These are phyloP conservation scores for Colletotrichum ledebouriae DNA, from an alignment of 2,329 filamentous ascomycete genomes.

Conservation along the genomic window DNA sequence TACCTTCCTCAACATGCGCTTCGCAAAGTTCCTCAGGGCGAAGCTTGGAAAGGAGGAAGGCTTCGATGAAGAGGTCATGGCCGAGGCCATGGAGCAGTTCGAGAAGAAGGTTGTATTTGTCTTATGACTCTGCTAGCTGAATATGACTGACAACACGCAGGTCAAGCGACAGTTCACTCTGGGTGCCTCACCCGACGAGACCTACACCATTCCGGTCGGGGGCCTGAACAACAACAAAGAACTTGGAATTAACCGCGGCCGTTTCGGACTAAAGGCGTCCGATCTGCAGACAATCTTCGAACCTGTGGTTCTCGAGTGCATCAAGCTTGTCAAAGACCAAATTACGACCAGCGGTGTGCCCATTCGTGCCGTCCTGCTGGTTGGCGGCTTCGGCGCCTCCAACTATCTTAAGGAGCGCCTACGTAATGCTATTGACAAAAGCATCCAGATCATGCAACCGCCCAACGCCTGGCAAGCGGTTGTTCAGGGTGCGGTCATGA, in stretches of 20 bases:
- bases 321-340: slow-evolving; percentile 59
- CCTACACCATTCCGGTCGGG: slow-evolving; percentile 52
- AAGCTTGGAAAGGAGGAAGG: slow-evolving; percentile 59
- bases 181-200: slow-evolving; percentile 52
- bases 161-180: slow-evolving; percentile 50
- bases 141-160: slow-evolving; percentile 46
- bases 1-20: slow-evolving; percentile 63
- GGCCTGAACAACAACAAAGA: slow-evolving; percentile 54
- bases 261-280: slow-evolving; percentile 53
- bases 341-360: slow-evolving; percentile 57
- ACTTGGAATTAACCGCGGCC: slow-evolving; percentile 54
- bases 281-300: slow-evolving; percentile 60
- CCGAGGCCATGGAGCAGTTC: slow-evolving; percentile 58
- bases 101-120: slow-evolving; percentile 52
- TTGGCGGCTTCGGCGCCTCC: slow-evolving; percentile 63
- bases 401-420: slow-evolving; percentile 59
- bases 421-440: slow-evolving; percentile 50
- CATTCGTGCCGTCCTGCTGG: slow-evolving; percentile 61
- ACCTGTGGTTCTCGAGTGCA: slow-evolving; percentile 58
- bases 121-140: slow-evolving; percentile 32
- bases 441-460: slow-evolving; percentile 61
- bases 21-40: slow-evolving; percentile 58
- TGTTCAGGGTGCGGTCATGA: slow-evolving; percentile 65
- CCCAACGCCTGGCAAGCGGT: slow-evolving; percentile 64
- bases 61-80: slow-evolving; percentile 57